Percentiles rank a stretch among this genome's conserved stretches.
Conservation (phyloP, 2,329 filamentous ascomycete species). For the Colletotrichum noveboracense region DNA sequence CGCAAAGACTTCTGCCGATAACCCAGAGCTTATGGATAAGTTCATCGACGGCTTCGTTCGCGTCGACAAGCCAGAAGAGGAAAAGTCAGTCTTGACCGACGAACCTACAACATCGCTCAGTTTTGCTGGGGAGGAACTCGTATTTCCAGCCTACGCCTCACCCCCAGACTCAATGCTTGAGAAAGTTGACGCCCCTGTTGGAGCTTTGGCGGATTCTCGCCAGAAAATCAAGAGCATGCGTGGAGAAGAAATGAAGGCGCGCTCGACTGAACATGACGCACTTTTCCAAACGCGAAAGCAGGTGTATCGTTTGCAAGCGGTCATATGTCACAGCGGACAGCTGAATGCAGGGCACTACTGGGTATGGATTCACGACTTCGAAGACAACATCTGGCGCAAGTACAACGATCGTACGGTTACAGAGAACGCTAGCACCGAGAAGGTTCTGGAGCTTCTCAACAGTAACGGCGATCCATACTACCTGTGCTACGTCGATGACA, state of each 20-base stretch:
- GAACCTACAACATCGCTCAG: slow-evolving; percentile 8
- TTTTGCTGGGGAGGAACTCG: slow-evolving; percentile 8
- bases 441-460: slow-evolving; percentile 73
- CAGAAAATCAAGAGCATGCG: slow-evolving; percentile 47
- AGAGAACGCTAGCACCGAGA: slow-evolving; percentile 66
- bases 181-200: not conserved
- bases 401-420: slow-evolving; percentile 91
- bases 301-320: slow-evolving; percentile 84
- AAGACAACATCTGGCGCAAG: slow-evolving; percentile 78
- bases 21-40: slow-evolving; percentile 7
- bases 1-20: not conserved
- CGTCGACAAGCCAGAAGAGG: not conserved
- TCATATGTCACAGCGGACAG: slow-evolving; percentile 87
- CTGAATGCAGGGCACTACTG: slow-evolving; percentile 88
- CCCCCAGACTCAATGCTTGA: not conserved
- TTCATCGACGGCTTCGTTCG: slow-evolving; percentile 5
- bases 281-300: slow-evolving; percentile 70
- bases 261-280: slow-evolving; percentile 35
- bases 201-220: not conserved
- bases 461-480: slow-evolving; percentile 80
- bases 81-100: not conserved
- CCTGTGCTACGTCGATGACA: slow-evolving; percentile 79
- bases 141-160: not conserved
- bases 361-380: slow-evolving; percentile 94
- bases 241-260: slow-evolving; percentile 42